Evolutionary conservation across 495 filamentous ascomycete genomes (phyloP).

Genomic region (Neurospora cerealis): DNA sequence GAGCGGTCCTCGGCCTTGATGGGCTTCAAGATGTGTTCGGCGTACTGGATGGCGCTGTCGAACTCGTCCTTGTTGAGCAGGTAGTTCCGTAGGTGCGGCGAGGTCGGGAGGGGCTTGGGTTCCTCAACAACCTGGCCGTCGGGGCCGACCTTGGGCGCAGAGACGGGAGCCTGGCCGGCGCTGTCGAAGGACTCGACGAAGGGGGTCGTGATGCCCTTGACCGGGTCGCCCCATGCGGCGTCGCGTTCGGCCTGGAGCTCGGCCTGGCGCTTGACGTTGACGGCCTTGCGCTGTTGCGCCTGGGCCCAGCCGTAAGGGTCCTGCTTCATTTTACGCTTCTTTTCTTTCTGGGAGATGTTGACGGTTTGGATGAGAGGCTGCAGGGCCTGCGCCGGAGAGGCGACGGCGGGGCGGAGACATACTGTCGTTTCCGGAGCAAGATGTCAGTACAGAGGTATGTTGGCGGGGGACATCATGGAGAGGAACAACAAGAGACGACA

Average conservation of each 20-base stretch:
- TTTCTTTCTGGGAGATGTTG: slow-evolving; percentile 34
- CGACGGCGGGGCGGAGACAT: slow-evolving; percentile 36
- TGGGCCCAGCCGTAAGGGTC: slow-evolving; percentile 63
- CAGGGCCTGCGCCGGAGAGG: slow-evolving; percentile 19
- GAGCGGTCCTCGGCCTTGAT: slow-evolving; percentile 23
- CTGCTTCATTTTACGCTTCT: slow-evolving; percentile 39
- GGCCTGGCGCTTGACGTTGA: slow-evolving; percentile 63
- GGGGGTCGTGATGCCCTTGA: slow-evolving; percentile 65
- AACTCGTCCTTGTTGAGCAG: slow-evolving; percentile 59
- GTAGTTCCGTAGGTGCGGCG: slow-evolving; percentile 55
- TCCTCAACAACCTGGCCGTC: slow-evolving; percentile 25
- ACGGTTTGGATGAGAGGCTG: slow-evolving; percentile 42
- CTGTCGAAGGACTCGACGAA: slow-evolving; percentile 77
- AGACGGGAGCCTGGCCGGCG: slow-evolving; percentile 30
- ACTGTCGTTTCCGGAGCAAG: slow-evolving; percentile 18
- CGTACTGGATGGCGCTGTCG: slow-evolving; percentile 49
- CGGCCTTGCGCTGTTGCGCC: slow-evolving; percentile 66
- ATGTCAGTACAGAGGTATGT: slow-evolving; percentile 8
- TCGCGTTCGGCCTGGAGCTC: slow-evolving; percentile 53
- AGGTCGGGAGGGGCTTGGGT: slow-evolving; percentile 29
- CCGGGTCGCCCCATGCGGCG: slow-evolving; percentile 58
- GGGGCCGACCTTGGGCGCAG: slow-evolving; percentile 25
- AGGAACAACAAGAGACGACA: neutral
- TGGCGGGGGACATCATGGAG: neutral
- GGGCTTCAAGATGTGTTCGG: slow-evolving; percentile 52